Base-by-base conservation (phyloP, 192 early-diverging fungal species). In the Spizellomyces sp. region DNA sequence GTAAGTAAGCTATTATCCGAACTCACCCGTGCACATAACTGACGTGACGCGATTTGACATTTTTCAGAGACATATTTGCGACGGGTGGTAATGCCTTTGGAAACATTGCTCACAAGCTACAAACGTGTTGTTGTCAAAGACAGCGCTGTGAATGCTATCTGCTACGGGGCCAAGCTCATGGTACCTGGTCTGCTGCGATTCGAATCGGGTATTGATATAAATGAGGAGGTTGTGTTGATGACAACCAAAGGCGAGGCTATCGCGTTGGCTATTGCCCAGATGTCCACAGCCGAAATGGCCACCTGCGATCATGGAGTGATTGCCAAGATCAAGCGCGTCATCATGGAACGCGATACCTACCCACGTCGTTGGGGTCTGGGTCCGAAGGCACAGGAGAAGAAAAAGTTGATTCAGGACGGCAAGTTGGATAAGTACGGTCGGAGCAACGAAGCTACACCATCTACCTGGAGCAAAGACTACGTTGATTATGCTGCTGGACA, bases 261-360 rank as follows among this genome's bases (percentile, higher is more conserved):
- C 73, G 97, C 97, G 15, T 84, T 99, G n/a, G 96, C 90, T 61
- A 93, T 95, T 77, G 96, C 96, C 9, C 90, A 93, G 79, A 99
- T 99, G 97, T 94, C 91, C 48, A 99, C 97, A 1, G 91, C 94
- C 36, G 95, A 96, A 55, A 96, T 99, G 96, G 95, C 92, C 43
- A 92, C 95, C 7, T 93, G 92, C 81, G 95, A 96, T 72, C 95
- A 96, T 75, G 95, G 95, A 56, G 95, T 98, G 9, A 95, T 99
- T 65, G 95, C 97, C 75, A 97, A 97, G 88, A 97, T 99, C 77
- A 99, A 99, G 92, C 91, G 97, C 74, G 97, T 99, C 42, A 98
- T 99, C 68, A 99, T 99, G 97, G 97, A 99, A 82, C 92, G 97
- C 58, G 97, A 99, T 82, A 98, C 97, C 6, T 99, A 99, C 80